phyloP scores from a whole-genome alignment of 1,139 yeast species.

The Kurtzmaniella quercitrusa region DNA sequence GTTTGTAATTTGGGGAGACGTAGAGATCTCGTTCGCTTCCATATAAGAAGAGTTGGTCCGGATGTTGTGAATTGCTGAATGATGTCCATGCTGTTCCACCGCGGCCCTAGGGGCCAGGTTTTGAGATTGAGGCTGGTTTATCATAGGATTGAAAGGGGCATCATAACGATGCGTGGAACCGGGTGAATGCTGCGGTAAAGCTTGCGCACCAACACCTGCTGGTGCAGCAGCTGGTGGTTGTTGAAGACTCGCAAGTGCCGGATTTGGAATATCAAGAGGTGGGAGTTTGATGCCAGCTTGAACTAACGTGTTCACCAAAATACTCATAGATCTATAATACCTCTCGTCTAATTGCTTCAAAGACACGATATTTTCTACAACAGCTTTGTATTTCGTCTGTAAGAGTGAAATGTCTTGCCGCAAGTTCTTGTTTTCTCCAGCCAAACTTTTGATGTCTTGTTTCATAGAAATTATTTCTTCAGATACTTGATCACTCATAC shows the following conservation, averaged over 20 bases:
- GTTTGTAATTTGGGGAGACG: conserved; percentile 1
- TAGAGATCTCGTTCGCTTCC: background rate
- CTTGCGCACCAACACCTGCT: too few species aligned
- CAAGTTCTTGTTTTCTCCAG: conserved; percentile 38
- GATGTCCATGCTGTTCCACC: background rate
- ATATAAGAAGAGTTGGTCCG: conserved; percentile 2
- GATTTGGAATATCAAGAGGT: conserved; percentile 52
- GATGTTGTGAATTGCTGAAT: conserved; percentile 1
- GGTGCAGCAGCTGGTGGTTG: conserved; percentile 11
- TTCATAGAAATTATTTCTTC: conserved; percentile 22
- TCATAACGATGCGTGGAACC: background rate
- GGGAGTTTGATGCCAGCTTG: conserved; percentile 69
- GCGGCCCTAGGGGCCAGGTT: background rate
- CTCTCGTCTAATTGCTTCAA: conserved; percentile 56
- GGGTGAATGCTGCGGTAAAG: background rate
- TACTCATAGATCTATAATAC: conserved; percentile 47
- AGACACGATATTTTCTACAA: conserved; percentile 57
- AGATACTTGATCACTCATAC: conserved; percentile 2
- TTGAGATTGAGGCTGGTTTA: conserved; percentile 8
- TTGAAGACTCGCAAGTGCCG: conserved; percentile 22
- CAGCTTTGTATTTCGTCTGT: conserved; percentile 58
- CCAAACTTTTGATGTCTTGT: conserved; percentile 40
- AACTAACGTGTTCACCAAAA: conserved; percentile 44
- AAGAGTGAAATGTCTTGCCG: conserved; percentile 42
- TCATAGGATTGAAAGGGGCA: conserved; percentile 4